phyloP scores from a whole-genome alignment of 2,329 filamentous ascomycete genomes.

The Arthrobotrys musiformis region DNA sequence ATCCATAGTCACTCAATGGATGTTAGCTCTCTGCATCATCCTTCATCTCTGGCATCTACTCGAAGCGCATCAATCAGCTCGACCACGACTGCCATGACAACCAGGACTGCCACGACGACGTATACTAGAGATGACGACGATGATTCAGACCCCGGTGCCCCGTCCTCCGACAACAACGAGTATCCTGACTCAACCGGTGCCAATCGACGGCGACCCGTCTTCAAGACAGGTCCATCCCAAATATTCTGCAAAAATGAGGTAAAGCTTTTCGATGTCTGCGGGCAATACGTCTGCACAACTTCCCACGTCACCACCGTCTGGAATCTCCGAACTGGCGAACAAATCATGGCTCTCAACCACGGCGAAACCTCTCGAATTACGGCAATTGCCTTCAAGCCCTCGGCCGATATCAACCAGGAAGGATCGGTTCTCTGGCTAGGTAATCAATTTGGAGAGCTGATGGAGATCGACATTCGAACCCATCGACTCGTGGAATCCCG shows the following conservation, averaged over 20 bases:
- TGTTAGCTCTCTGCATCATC: constrained; percentile 1
- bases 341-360: constrained; percentile 82
- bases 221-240: constrained; percentile 77
- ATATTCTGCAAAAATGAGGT: constrained; percentile 89
- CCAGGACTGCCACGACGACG: constrained; percentile 29
- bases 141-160: constrained; percentile 69
- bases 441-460: constrained; percentile 85
- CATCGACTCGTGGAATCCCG: constrained; percentile 77
- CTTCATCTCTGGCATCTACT: constrained; percentile 30
- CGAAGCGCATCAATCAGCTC: constrained; percentile 45
- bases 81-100: constrained; percentile 29
- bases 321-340: constrained; percentile 83
- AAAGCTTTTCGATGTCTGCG: constrained; percentile 85
- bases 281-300: constrained; percentile 85
- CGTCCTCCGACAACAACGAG: constrained; percentile 69
- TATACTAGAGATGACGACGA: constrained; percentile 60
- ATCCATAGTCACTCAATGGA: constrained; percentile 34
- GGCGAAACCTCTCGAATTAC: constrained; percentile 86
- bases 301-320: constrained; percentile 89
- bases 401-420: constrained; percentile 79
- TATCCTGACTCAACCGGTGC: constrained; percentile 87
- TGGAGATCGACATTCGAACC: constrained; percentile 84
- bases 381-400: constrained; percentile 86
- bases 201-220: constrained; percentile 82
- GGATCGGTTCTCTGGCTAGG: constrained; percentile 88